Evolutionary conservation across 441 rosid species (phyloP), one percentile per base, ranked within the genome.

Genomic region (Bocquillonia castaneifolia): DNA sequence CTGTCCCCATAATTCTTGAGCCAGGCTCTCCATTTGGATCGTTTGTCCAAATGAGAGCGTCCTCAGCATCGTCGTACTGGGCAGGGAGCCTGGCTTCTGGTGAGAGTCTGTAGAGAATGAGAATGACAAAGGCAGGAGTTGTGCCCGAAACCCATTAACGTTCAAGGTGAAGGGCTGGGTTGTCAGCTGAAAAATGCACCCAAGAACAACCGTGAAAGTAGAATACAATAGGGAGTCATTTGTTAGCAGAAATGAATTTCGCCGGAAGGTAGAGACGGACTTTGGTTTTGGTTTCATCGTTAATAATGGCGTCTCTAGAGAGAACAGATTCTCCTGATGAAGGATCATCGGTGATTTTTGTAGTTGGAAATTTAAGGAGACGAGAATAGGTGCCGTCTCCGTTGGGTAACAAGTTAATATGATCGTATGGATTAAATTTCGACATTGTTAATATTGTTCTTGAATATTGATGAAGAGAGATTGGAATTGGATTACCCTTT

Each of bases 151-250:
- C 67, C 53, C 73, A 15, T 76, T 66, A 52, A 76, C 77, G 4
- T 60, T 5, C 25, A 45, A 53, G 29, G 17, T 65, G 69, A 6
- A 53, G 20, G 5, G 10, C 25, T 17, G 34, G 28, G 7, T 23
- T 37, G 3, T 39, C 28, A 14, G 69, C 69, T 8, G 85, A 74
- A 76, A 28, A 81, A 69, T 84, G 31, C 65, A 92, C 52, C 61
- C 86, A 90, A 1, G 92, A 96, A 0, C 98, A 94, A 18, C 94
- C 96, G 44, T 88, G 96, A 72, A 79, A 88, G 81, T 83, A 77
- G 34, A 39, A 3, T 40, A 60, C 29, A 14, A 60, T 25, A 1
- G 64, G 64, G 4, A 60, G 26, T 39, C 64, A 51, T 6, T 40
- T 23, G 63, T 72, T 15, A 2, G 44, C 36, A 22, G 70, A 40